phyloP scores from a whole-genome alignment of 805 yeast species.

The Hanseniaspora singularis region DNA sequence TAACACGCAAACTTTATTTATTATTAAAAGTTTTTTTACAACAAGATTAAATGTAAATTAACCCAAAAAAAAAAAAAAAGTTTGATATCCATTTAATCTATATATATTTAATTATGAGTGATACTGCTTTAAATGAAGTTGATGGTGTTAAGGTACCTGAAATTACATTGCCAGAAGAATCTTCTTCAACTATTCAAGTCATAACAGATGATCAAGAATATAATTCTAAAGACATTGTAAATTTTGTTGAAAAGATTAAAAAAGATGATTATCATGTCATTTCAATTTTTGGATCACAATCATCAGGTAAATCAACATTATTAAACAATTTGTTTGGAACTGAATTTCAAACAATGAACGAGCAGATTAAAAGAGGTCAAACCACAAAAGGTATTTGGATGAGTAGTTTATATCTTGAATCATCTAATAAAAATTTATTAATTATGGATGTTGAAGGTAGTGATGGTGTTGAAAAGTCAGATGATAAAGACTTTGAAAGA shows the following conservation, averaged over 20 bases:
- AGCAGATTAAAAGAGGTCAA: conserved; percentile 60
- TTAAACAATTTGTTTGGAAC: conserved; percentile 79
- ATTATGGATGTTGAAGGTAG: conserved; percentile 98
- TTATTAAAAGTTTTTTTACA: no score
- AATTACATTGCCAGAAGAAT: no score
- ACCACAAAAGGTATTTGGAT: conserved; percentile 82
- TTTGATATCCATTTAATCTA: no score
- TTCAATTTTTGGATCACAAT: conserved; percentile 93
- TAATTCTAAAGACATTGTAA: conserved; percentile 38
- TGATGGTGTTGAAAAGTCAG: conserved; percentile 95
- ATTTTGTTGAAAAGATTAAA: conserved; percentile 5
- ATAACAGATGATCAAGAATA: conserved; percentile 87
- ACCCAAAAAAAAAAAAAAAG: conserved; percentile 75
- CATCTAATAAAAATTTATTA: conserved; percentile 35
- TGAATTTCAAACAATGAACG: conserved; percentile 87
- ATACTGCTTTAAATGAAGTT: no score
- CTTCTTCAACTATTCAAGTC: conserved; percentile 72
- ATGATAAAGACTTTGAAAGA: conserved; percentile 95
- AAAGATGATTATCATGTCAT: conserved; percentile 73
- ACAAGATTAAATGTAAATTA: no score
- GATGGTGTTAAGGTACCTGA: no score
- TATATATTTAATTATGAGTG: no score
- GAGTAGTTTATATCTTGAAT: conserved; percentile 33
- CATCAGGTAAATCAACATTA: conserved; percentile 90
- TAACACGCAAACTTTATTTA: no score